Conservation (phyloP, 768 basidiomycete genomes). For the Naganishia kalamii region DNA sequence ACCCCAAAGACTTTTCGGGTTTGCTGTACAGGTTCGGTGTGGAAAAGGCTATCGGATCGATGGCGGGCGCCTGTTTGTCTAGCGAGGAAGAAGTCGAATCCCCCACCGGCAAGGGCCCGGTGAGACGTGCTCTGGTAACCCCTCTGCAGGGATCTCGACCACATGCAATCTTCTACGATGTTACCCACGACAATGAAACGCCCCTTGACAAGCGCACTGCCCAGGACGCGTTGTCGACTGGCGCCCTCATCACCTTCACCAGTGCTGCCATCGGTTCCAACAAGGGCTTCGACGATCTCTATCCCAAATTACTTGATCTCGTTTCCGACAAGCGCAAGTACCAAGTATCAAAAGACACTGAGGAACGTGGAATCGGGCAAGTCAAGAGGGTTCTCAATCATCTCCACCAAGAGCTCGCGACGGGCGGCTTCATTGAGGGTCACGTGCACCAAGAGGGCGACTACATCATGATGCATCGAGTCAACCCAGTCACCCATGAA, state of each 20-base stretch:
- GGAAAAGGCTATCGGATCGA: slow-evolving; percentile 91
- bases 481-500: slow-evolving; percentile 81
- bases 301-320: slow-evolving; percentile 85
- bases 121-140: slow-evolving; percentile 65
- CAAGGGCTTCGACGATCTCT: slow-evolving; percentile 95
- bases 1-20: slow-evolving; percentile 83
- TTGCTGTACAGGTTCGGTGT: slow-evolving; percentile 83
- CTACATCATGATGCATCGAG: slow-evolving; percentile 90
- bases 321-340: slow-evolving; percentile 78
- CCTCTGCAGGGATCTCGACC: slow-evolving; percentile 79
- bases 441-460: slow-evolving; percentile 96
- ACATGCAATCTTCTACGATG: slow-evolving; percentile 88
- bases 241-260: slow-evolving; percentile 84
- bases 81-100: slow-evolving; percentile 68
- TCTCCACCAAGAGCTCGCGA: slow-evolving; percentile 83
- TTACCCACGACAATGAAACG: slow-evolving; percentile 96
- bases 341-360: slow-evolving; percentile 52
- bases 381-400: slow-evolving; percentile 68
- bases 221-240: slow-evolving; percentile 90
- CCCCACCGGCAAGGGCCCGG: slow-evolving; percentile 73
- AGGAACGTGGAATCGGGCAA: slow-evolving; percentile 48
- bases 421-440: slow-evolving; percentile 80
- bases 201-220: slow-evolving; percentile 82
- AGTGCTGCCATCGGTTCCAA: slow-evolving; percentile 83
- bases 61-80: slow-evolving; percentile 82